Conservation (phyloP, 805 yeast species). For the Kazachstania bromeliacearum region DNA sequence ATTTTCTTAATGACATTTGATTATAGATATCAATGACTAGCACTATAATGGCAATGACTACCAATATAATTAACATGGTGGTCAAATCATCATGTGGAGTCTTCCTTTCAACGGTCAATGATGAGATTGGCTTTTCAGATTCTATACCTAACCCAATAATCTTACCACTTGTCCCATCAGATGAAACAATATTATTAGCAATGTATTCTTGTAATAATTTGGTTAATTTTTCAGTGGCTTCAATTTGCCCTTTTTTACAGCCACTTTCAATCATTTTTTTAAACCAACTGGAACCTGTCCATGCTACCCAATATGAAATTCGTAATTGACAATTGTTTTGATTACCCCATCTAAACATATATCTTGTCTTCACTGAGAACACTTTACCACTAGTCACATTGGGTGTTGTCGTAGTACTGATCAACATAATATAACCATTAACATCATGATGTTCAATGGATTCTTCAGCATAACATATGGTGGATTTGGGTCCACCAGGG, state of each 20-base stretch:
- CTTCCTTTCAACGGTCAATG: not conserved
- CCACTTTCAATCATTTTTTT: slow-evolving; percentile 83
- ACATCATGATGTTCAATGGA: slow-evolving; percentile 43
- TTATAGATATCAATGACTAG: slow-evolving; percentile 2
- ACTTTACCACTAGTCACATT: slow-evolving; percentile 90
- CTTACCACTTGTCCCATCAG: slow-evolving; percentile 2
- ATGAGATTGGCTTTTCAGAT: not conserved
- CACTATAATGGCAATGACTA: not conserved
- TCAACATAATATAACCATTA: slow-evolving; percentile 45
- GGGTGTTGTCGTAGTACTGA: slow-evolving; percentile 67
- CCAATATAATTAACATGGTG: not conserved
- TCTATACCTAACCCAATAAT: not conserved
- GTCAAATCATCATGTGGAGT: not conserved
- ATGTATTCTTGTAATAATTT: slow-evolving; percentile 21
- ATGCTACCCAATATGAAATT: slow-evolving; percentile 68
- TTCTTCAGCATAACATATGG: slow-evolving; percentile 68
- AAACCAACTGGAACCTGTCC: slow-evolving; percentile 92
- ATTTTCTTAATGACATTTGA: slow-evolving; percentile 1
- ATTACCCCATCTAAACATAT: slow-evolving; percentile 65
- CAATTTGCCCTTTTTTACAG: slow-evolving; percentile 68
- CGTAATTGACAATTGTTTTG: slow-evolving; percentile 49
- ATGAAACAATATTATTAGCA: slow-evolving; percentile 9
- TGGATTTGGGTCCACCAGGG: slow-evolving; percentile 88
- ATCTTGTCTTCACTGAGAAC: slow-evolving; percentile 67
- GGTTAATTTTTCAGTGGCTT: slow-evolving; percentile 44